A percentile compares a stretch with the other conserved stretches of the same genome.
Evolutionary conservation across 805 yeast species (phyloP).

Genomic region (Teunomyces aglyptinius): DNA sequence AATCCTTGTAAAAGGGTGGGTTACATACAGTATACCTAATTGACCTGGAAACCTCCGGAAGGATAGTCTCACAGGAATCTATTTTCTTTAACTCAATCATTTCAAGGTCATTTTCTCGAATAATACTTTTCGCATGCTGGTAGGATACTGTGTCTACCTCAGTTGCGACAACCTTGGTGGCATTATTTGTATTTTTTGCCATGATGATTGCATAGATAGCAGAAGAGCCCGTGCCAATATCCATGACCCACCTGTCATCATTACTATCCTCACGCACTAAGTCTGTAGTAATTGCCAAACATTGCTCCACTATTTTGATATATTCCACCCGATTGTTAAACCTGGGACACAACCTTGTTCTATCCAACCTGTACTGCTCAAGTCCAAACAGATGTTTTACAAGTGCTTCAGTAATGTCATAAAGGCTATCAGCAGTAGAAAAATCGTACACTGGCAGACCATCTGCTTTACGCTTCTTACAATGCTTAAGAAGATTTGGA

Average conservation of each 20-base stretch:
- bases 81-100: not conserved
- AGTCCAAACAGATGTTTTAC: constrained; percentile 12
- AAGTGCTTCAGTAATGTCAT: constrained; percentile 15
- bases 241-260: constrained; percentile 9
- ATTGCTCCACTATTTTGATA: constrained; percentile 13
- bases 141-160: constrained; percentile 15
- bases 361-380: constrained; percentile 8
- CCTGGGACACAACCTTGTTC: constrained; percentile 18
- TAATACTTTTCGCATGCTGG: constrained; percentile 7
- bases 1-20: constrained; percentile 19
- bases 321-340: constrained; percentile 19
- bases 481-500: constrained; percentile 5
- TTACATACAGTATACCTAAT: constrained; percentile 17
- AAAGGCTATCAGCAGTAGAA: constrained; percentile 11
- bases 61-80: not conserved
- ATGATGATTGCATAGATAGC: constrained; percentile 15
- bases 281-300: constrained; percentile 8
- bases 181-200: constrained; percentile 6
- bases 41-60: constrained; percentile 1
- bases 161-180: constrained; percentile 12
- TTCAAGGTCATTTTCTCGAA: not conserved
- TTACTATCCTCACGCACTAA: not conserved
- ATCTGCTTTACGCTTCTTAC: constrained; percentile 6
- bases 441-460: constrained; percentile 12
- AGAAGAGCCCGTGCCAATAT: constrained; percentile 22